Percentiles rank a stretch among this genome's conserved stretches.
Conservation (phyloP, 176 grass and related monocot species). For the Hordeum marinum region DNA sequence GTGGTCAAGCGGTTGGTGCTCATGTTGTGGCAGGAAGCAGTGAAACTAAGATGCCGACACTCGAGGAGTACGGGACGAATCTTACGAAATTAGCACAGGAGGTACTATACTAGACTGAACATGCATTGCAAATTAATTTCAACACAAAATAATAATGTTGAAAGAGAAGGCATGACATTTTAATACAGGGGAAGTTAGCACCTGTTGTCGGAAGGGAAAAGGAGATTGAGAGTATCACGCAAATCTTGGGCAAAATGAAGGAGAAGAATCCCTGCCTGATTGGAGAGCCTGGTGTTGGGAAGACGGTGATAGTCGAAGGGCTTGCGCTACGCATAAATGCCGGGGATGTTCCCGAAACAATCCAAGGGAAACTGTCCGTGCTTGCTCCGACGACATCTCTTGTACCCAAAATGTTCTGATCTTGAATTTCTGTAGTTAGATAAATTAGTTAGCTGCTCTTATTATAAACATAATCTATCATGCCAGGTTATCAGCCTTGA, state of each 20-base stretch:
- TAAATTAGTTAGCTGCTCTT: not conserved
- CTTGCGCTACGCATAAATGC: constrained; percentile 74
- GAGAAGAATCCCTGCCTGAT: constrained; percentile 96
- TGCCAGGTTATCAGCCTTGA: constrained; percentile 78
- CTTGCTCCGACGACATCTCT: too few relatives aligned
- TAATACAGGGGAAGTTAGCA: constrained; percentile 71
- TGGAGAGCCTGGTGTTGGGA: constrained; percentile 96
- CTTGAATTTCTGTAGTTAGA: not conserved
- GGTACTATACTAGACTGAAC: constrained; percentile 28
- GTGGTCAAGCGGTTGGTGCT: constrained; percentile 56
- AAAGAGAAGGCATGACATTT: not conserved
- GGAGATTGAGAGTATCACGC: constrained; percentile 76
- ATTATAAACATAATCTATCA: not conserved
- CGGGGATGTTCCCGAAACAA: constrained; percentile 88
- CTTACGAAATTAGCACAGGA: constrained; percentile 87
- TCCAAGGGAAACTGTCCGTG: constrained; percentile 85
- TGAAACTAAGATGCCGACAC: constrained; percentile 80
- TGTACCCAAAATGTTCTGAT: not conserved
- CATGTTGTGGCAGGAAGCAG: constrained; percentile 65
- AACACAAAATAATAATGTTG: too few relatives aligned
- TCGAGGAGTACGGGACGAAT: constrained; percentile 85
- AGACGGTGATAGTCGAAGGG: constrained; percentile 91
- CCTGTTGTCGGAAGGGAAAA: constrained; percentile 81
- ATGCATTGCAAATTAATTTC: not conserved
- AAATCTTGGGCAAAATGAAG: constrained; percentile 80